Evolutionary conservation across 805 yeast species (phyloP), one percentile per base, ranked within the genome.

Genomic region (Metschnikowia dekortorum): DNA sequence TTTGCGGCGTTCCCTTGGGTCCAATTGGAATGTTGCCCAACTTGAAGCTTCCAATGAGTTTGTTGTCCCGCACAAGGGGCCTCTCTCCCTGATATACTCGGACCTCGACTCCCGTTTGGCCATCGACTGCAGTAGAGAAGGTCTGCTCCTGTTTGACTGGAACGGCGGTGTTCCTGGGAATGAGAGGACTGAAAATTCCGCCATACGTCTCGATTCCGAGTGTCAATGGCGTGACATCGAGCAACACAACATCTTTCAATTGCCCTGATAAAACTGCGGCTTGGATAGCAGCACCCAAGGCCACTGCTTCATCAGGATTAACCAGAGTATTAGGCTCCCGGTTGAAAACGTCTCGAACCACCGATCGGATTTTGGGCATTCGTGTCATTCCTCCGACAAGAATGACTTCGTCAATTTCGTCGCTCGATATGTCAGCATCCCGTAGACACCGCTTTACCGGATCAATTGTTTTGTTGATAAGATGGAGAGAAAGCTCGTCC

Each of bases 381-480:
- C 95, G 74, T 4, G 96, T 87, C 95, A 87, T 87, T 56, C 96
- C 96, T 51, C 96, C 96, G 37, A 87, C 95, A 39, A 87, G 64
- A 40, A 87, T 80, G 31, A 87, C 82, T 64, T 87, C 90, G 61
- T 87, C 87, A 44, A 87, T 75, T 34, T 86, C 89, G 33, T 78
- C 76, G 7, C 83, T 73, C 39, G 81, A 73, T 55, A 87, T 68
- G 36, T 80, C 85, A 1, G 94, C 89, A 69, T 87, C 96, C 59
- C 81, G 78, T 42, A 87, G 65, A 39, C 94, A 90, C 62, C 80
- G 80, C 61, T 83, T 82, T 29, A 87, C 89, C 3, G 92, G 91
- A 35, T 79, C 84, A 8, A 85, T 75, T 8, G 94, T 86, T 57
- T 79, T 78, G 50, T 83, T 72, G 53, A 87, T 83, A 56, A 87